phyloP scores from a whole-genome alignment of 257 asterid genomes.

The Solanum chiquidenum region DNA sequence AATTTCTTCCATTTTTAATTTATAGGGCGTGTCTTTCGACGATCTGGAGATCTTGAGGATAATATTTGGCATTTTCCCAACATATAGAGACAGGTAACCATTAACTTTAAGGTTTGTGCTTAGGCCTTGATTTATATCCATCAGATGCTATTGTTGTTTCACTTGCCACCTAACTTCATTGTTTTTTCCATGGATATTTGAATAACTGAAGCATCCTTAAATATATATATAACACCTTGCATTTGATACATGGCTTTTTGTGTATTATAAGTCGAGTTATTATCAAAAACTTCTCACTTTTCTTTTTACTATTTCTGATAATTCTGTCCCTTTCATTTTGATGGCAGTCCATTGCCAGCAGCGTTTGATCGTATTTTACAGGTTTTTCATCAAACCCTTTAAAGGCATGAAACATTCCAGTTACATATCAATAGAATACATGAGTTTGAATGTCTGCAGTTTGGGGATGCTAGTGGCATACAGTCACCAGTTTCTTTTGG shows the following conservation, averaged over 20 bases:
- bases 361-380: slow-evolving; percentile 79
- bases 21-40: slow-evolving; percentile 53
- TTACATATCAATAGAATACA: slow-evolving; percentile 7
- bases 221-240: background rate
- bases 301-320: background rate
- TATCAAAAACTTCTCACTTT: background rate
- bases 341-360: slow-evolving; percentile 77
- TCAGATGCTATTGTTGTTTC: background rate
- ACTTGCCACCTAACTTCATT: background rate
- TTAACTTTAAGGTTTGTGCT: background rate
- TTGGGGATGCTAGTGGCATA: slow-evolving; percentile 97
- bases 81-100: slow-evolving; percentile 80
- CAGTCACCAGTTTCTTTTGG: slow-evolving; percentile 98
- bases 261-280: background rate
- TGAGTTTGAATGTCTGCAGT: slow-evolving; percentile 39
- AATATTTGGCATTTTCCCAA: slow-evolving; percentile 82
- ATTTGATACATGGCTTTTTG: background rate
- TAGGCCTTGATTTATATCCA: background rate
- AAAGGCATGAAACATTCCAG: slow-evolving; percentile 7
- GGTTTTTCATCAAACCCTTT: slow-evolving; percentile 29
- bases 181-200: background rate
- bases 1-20: background rate
- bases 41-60: slow-evolving; percentile 75
- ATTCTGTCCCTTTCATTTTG: slow-evolving; percentile 2
- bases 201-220: background rate